Evolutionary conservation across 106 monocot species (phyloP), one percentile per base, ranked within the genome.

Genomic region (Gastrodia elata): DNA sequence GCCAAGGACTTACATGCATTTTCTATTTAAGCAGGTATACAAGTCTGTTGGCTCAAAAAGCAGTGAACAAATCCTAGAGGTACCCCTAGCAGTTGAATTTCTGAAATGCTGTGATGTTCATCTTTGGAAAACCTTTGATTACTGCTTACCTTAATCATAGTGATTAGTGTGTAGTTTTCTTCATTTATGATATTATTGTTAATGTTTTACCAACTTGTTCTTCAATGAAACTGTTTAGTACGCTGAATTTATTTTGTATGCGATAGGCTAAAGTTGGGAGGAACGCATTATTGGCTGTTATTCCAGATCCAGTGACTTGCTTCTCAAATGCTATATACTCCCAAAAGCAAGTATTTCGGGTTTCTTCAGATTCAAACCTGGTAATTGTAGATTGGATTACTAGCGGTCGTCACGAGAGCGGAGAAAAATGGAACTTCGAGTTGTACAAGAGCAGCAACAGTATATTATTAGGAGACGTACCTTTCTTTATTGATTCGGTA

Each of bases 261-360:
- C 97, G 83, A 86, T 90, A 97, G 97, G 97, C 80, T 58, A 84
- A 72, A 77, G 78, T 98, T 57, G 88, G 91, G 46, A 80, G 69
- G 22, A 78, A 93, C 77, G 80, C 88, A 26, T 75, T 98, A 44
- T 68, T 98, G 65, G 93, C 83, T 22, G 73, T 91, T 71, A 87
- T 98, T 80, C 98, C 98, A 78, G 93, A 98, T 68, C 98, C 98
- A 5, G 98, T 98, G 15, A 98, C 98, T 56, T 98, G 98, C 38
- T 98, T 88, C 81, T 80, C 98, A 71, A 80, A 83, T 32, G 98
- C 98, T 68, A 86, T 83, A 70, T 98, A 98, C 77, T 76, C 74
- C 18, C 98, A 98, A 69, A 84, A 81, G 77, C 98, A 98, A 78
- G 67, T 83, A 46, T 98, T 98, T 44, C 76, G 68, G 78, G 79